Percentiles rank a stretch among this genome's conserved stretches.
These are phyloP conservation scores for Canna indica DNA, from an alignment of 176 grass and related monocot species.

Conservation along the genomic window DNA sequence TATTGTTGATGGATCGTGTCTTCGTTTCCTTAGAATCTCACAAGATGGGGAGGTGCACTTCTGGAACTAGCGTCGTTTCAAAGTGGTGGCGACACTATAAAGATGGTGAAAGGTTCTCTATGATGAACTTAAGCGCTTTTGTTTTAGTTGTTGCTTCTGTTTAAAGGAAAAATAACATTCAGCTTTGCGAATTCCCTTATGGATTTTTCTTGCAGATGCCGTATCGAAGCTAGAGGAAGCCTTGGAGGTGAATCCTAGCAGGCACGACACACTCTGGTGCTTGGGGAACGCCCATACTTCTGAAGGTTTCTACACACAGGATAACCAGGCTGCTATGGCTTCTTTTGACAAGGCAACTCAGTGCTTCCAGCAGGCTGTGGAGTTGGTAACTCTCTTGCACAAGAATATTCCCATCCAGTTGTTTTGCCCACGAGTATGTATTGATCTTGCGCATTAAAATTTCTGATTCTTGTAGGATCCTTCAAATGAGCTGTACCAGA, in stretches of 20 bases:
- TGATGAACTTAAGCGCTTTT: background rate
- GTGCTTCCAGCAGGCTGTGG: slow-evolving; percentile 30
- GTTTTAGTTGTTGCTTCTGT: background rate
- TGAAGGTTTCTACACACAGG: slow-evolving; percentile 26
- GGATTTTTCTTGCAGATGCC: slow-evolving; percentile 20
- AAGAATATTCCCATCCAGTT: background rate
- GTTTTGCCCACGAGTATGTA: background rate
- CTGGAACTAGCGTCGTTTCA: slow-evolving; percentile 35
- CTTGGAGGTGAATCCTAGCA: slow-evolving; percentile 31
- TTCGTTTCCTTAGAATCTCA: slow-evolving; percentile 31
- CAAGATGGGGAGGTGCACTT: slow-evolving; percentile 40
- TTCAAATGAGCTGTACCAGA: slow-evolving; percentile 38
- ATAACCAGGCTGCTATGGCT: slow-evolving; percentile 22
- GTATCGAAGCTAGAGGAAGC: slow-evolving; percentile 39
- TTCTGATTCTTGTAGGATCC: slow-evolving; percentile 34
- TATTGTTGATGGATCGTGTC: background rate
- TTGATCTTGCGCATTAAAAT: background rate
- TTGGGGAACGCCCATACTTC: slow-evolving; percentile 42
- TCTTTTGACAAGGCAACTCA: slow-evolving; percentile 36
- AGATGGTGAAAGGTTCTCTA: slow-evolving; percentile 28
- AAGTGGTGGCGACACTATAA: slow-evolving; percentile 18
- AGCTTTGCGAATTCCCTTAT: background rate
- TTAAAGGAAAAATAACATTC: background rate
- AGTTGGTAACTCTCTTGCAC: slow-evolving; percentile 25
- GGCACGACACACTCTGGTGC: slow-evolving; percentile 39